Conservation (phyloP, 129 eudicot genomes). For the Rutidosis leptorrhynchoides region DNA sequence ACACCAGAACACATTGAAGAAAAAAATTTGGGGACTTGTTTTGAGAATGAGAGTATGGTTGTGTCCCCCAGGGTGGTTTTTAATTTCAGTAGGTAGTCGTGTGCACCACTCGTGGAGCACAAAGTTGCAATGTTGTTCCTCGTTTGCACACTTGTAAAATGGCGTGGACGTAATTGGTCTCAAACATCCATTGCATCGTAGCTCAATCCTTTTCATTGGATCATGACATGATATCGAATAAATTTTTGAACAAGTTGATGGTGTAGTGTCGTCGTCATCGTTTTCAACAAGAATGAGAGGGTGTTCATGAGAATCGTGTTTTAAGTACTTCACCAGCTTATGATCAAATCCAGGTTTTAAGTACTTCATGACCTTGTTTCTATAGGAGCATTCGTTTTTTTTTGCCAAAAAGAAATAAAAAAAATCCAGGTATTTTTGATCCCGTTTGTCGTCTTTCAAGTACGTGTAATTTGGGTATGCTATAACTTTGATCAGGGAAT, state of each 20-base stretch:
- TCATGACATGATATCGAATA: not conserved
- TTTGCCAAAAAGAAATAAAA: too few relatives aligned
- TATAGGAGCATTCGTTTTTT: too few relatives aligned
- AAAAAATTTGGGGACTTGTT: not conserved
- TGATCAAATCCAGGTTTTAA: too few relatives aligned
- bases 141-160: constrained; percentile 14
- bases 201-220: too few relatives aligned
- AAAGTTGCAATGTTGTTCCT: not conserved
- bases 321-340: too few relatives aligned
- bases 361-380: too few relatives aligned
- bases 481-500: constrained; percentile 3
- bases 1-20: not conserved
- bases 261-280: not conserved
- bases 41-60: not conserved
- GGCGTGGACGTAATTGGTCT: constrained; percentile 20
- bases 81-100: not conserved
- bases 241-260: not conserved
- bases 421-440: too few relatives aligned
- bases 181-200: constrained; percentile 16
- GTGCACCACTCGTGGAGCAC: not conserved
- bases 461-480: not conserved
- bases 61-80: not conserved
- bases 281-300: too few relatives aligned
- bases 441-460: not conserved
- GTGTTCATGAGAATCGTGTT: too few relatives aligned